These are phyloP conservation scores for Coemansia furcata DNA, from an alignment of 192 early-diverging fungal genomes.

Conservation along the genomic window DNA sequence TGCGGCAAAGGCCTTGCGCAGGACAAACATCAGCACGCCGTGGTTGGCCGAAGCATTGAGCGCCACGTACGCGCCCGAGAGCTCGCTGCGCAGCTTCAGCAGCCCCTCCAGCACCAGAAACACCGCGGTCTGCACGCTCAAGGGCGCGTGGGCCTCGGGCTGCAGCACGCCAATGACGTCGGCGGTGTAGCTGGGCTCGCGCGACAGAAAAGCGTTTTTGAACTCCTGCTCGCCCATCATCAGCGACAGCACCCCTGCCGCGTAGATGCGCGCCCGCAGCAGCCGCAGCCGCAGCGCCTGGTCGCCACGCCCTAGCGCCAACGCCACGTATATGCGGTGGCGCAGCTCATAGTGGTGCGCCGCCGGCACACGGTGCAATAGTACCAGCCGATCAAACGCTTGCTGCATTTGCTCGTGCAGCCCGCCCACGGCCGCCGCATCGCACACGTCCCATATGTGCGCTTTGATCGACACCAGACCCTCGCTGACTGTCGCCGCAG, in stretches of 20 bases:
- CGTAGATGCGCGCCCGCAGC: constrained; percentile 71
- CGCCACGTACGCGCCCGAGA: constrained; percentile 79
- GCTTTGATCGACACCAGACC: constrained; percentile 56
- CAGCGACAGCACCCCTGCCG: constrained; percentile 75
- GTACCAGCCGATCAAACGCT: constrained; percentile 58
- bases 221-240: constrained; percentile 51
- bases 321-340: constrained; percentile 76
- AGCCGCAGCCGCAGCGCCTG: constrained; percentile 55
- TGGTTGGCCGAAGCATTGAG: constrained; percentile 92
- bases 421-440: constrained; percentile 2
- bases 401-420: constrained; percentile 53
- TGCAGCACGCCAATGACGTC: constrained; percentile 75
- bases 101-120: constrained; percentile 83
- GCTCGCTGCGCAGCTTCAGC: constrained; percentile 70
- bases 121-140: constrained; percentile 74
- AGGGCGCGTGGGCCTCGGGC: constrained; percentile 65
- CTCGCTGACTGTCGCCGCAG: constrained; percentile 10
- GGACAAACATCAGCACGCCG: constrained; percentile 79
- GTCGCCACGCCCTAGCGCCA: constrained; percentile 53
- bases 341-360: constrained; percentile 77
- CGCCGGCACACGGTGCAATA: constrained; percentile 66
- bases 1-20: constrained; percentile 69
- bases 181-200: constrained; percentile 83
- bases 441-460: constrained; percentile 36
- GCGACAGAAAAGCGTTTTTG: constrained; percentile 74